Conservation (phyloP, 305 asterid genomes). For the Fraxinus ornus region DNA sequence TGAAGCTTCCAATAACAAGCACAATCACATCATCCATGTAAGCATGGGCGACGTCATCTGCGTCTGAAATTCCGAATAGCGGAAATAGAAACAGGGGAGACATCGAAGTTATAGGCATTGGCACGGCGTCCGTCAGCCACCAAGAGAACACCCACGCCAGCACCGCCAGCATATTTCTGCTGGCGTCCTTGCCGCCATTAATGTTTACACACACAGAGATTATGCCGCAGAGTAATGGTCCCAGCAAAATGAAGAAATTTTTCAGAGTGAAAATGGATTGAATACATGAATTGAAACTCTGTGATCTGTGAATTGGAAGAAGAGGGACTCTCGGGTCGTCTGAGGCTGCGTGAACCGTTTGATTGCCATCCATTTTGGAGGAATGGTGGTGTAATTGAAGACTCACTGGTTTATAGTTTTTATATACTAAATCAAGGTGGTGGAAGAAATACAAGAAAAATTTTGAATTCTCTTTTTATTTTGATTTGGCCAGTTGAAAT, state of each 20-base stretch:
- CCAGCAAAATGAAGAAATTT: conserved; percentile 56
- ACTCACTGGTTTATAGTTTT: not conserved
- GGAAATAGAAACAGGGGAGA: conserved; percentile 88
- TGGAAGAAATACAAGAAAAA: not conserved
- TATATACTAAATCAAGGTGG: not conserved
- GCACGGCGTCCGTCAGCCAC: conserved; percentile 95
- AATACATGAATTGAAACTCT: conserved; percentile 30
- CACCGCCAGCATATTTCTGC: conserved; percentile 77
- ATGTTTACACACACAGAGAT: conserved; percentile 47
- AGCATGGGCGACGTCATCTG: conserved; percentile 75
- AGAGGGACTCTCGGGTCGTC: conserved; percentile 58
- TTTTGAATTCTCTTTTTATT: not conserved
- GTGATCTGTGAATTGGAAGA: conserved; percentile 45
- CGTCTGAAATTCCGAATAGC: conserved; percentile 70
- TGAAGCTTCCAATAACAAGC: conserved; percentile 84
- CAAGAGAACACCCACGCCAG: conserved; percentile 80
- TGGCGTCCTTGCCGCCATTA: conserved; percentile 26
- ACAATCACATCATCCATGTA: conserved; percentile 87
- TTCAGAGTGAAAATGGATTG: conserved; percentile 46
- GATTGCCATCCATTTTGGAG: conserved; percentile 30
- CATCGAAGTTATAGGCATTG: conserved; percentile 92
- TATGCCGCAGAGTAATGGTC: conserved; percentile 58
- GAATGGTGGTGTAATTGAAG: not conserved
- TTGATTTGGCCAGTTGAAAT: not conserved
- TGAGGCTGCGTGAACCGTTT: not conserved